A percentile compares a stretch with the other conserved stretches of the same genome.
Evolutionary conservation across 164 flowering plant species (phyloP).

Genomic region (Kalanchoe fedtschenkoi): DNA sequence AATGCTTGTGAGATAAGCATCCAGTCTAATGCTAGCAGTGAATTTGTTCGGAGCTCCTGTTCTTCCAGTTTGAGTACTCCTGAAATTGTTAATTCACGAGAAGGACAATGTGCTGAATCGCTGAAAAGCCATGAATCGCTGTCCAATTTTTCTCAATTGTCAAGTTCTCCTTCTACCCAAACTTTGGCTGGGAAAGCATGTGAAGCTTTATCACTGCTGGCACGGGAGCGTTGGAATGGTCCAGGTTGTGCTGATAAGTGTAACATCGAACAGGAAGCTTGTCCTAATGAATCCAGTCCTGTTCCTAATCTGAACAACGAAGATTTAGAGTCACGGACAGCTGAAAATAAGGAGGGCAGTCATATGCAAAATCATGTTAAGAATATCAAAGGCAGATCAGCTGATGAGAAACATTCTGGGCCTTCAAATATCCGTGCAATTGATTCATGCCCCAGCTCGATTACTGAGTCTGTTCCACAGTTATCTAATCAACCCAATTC

Average conservation of each 20-base stretch:
- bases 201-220: constrained; percentile 11
- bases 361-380: background rate
- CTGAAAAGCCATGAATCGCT: constrained; percentile 21
- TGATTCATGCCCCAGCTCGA: constrained; percentile 5
- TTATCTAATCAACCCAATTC: background rate
- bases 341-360: background rate
- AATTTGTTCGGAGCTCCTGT: constrained; percentile 11
- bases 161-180: constrained; percentile 16
- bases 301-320: constrained; percentile 14
- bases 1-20: constrained; percentile 7
- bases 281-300: constrained; percentile 19
- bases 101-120: constrained; percentile 18
- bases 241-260: constrained; percentile 11
- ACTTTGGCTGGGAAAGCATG: constrained; percentile 14
- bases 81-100: constrained; percentile 13
- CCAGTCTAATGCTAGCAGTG: constrained; percentile 10
- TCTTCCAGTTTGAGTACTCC: constrained; percentile 22
- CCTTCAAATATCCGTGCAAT: constrained; percentile 13
- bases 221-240: constrained; percentile 10
- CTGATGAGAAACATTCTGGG: constrained; percentile 30
- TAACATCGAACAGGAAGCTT: constrained; percentile 9
- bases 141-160: constrained; percentile 18
- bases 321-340: constrained; percentile 4
- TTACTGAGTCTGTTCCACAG: background rate
- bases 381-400: background rate